Evolutionary conservation across 257 asterid genomes (phyloP).

Genomic region (Solanum piurae): DNA sequence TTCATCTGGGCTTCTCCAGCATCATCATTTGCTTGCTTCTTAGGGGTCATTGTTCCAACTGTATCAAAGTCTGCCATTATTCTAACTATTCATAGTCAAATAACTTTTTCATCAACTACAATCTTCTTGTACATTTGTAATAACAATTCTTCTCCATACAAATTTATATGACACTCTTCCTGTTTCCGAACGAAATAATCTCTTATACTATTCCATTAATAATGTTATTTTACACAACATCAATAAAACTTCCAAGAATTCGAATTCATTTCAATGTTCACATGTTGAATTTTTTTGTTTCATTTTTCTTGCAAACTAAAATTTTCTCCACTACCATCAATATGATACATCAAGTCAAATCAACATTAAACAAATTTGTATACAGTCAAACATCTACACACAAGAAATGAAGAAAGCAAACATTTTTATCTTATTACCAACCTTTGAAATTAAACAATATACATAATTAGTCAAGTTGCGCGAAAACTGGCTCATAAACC

Average conservation of each 20-base stretch:
- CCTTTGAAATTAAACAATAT: neutral
- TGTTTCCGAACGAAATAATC: neutral
- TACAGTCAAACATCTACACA: neutral
- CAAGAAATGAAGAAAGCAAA: neutral
- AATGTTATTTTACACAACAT: neutral
- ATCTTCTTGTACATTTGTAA: neutral
- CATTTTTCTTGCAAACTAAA: neutral
- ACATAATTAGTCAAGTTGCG: neutral
- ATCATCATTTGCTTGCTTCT: conserved; percentile 12
- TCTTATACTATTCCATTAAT: neutral
- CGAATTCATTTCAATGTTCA: neutral
- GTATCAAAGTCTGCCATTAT: neutral
- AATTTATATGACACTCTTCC: neutral
- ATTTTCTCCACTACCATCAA: neutral
- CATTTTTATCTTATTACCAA: neutral
- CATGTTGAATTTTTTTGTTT: neutral
- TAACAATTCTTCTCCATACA: neutral
- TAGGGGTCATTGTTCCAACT: conserved; percentile 21
- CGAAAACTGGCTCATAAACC: neutral
- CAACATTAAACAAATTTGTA: neutral
- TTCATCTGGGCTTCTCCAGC: conserved; percentile 4
- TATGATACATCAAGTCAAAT: neutral
- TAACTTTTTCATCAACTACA: neutral
- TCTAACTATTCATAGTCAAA: neutral
- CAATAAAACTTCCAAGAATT: neutral